Base-by-base conservation (phyloP, 2,329 filamentous ascomycete genomes). In the Mycosphaerella sp. region DNA sequence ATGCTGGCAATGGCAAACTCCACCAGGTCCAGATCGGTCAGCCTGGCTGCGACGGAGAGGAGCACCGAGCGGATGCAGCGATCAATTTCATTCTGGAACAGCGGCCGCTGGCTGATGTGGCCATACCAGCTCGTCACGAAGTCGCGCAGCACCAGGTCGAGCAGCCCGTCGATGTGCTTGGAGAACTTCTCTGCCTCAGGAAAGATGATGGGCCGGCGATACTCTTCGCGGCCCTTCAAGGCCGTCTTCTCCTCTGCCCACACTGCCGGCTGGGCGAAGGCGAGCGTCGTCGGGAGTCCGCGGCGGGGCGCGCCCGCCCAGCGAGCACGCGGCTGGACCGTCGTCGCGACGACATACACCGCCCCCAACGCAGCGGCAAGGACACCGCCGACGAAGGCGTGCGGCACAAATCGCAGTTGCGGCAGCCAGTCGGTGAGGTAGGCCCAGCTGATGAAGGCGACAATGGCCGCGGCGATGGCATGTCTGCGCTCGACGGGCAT, bases 121-220 rank as follows among this genome's bases (percentile, higher is more conserved):
- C 78, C 80, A 70, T 96, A 97, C 93, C 93, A 98, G 45, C 85
- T 85, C 54, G 80, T 82, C 54, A 98, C 82, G 68, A 95, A 96
- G 69, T 96, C 89, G 59, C 87, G 81, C 59, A 89, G 72, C 49
- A 95, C 81, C 49, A 90, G 75, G 48, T 85, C 81, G 43, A 98
- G 79, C 32, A 97, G 73, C 49, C 83, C 80, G 71, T 96, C 89
- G 60, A 97, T 74, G 44, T 86, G 86, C 63, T 84, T 81, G 10
- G 90, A 95, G 51, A 97, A 82, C 55, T 84, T 79, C 62, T 85
- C 83, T 17, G 88, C 91, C 50, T 85, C 80, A 54, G 86, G 81
- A 66, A 89, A 89, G 58, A 98, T 78, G 10, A 87, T 81, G 49
- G 79, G 73, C 59, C 81, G 79, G 60, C 80, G 75, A 73, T 95